Conservation (phyloP, 345 rosid genomes). For the Tarenaya hassleriana region DNA sequence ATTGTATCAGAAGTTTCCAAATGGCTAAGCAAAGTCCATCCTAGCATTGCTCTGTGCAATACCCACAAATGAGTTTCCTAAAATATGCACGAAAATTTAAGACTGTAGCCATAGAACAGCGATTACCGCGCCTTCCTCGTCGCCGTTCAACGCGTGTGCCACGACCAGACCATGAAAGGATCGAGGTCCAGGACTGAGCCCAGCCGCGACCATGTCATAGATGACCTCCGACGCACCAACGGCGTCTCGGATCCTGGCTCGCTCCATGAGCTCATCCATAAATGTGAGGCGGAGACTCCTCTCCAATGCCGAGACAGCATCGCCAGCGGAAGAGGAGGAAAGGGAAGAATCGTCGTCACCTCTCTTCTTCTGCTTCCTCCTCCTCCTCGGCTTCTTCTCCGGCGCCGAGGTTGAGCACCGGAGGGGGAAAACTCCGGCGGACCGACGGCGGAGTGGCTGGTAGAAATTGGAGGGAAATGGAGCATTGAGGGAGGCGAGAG, state of each 20-base stretch:
- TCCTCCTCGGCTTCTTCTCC: conserved; percentile 36
- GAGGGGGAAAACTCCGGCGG: conserved; percentile 10
- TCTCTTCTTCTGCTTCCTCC: conserved; percentile 25
- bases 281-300: conserved; percentile 70
- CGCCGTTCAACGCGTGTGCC: conserved; percentile 59
- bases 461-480: conserved; percentile 29
- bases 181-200: conserved; percentile 84
- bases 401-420: conserved; percentile 29
- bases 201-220: conserved; percentile 94
- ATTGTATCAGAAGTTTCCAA: too few relatives aligned
- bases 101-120: background rate
- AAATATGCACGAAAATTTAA: background rate
- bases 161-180: conserved; percentile 89
- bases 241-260: conserved; percentile 64
- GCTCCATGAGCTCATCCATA: conserved; percentile 91
- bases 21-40: too few relatives aligned
- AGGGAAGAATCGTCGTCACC: conserved; percentile 11
- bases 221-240: conserved; percentile 68
- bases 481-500: conserved; percentile 29
- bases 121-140: conserved; percentile 80
- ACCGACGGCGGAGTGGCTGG: conserved; percentile 26
- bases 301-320: conserved; percentile 46
- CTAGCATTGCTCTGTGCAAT: too few relatives aligned
- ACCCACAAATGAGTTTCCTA: background rate
- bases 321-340: conserved; percentile 20